Evolutionary conservation across 2,329 filamentous ascomycete genomes (phyloP).

Genomic region (Fusarium vanettenii): DNA sequence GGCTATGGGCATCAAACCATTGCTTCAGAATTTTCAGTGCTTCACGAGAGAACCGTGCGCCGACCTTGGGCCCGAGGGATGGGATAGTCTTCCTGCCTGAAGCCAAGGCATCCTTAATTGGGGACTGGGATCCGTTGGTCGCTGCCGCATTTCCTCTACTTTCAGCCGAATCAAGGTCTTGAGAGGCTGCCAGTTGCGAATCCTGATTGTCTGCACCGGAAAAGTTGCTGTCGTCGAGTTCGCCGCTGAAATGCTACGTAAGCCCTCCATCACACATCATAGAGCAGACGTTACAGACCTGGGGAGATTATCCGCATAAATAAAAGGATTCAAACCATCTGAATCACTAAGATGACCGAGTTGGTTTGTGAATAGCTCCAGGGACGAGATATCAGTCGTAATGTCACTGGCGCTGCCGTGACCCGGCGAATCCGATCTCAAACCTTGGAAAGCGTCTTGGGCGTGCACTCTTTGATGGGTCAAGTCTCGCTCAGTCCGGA

Average conservation of each 20-base stretch:
- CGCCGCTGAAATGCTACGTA: background rate
- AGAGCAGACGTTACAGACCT: background rate
- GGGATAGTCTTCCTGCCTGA: background rate
- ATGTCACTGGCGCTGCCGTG: background rate
- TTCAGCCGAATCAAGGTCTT: background rate
- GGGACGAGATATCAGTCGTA: background rate
- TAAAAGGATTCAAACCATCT: background rate
- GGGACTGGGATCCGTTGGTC: background rate
- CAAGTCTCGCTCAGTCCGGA: background rate
- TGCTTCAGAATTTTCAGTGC: background rate
- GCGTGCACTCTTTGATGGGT: background rate
- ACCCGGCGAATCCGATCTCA: background rate
- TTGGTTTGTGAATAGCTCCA: background rate
- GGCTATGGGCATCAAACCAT: constrained; percentile 79
- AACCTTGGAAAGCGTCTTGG: too few relatives aligned
- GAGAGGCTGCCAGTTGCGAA: too few relatives aligned
- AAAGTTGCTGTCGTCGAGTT: background rate
- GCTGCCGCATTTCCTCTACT: background rate
- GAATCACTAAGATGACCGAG: background rate
- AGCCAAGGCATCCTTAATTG: background rate
- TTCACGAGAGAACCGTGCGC: constrained; percentile 2
- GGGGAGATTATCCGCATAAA: background rate
- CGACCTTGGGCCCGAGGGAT: background rate
- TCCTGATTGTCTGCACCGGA: background rate
- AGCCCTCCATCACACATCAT: background rate